phyloP scores from a whole-genome alignment of 1,284 basidiomycete genomes.

The Leccinum fallax region DNA sequence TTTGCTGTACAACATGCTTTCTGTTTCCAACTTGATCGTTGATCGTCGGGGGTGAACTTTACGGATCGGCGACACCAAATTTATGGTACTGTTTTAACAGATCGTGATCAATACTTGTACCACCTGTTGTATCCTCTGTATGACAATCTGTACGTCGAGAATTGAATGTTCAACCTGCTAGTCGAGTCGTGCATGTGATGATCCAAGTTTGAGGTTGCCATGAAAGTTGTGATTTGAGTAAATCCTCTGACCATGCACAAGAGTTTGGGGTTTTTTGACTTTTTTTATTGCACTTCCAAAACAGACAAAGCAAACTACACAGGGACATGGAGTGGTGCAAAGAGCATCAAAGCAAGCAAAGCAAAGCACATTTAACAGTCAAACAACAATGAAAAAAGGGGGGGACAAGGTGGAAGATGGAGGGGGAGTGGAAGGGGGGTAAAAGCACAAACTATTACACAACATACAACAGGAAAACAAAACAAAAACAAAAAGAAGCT shows the following conservation, averaged over 20 bases:
- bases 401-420: background rate
- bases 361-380: background rate
- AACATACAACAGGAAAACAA: background rate
- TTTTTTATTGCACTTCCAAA: conserved; percentile 2
- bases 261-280: background rate
- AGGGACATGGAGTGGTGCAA: background rate
- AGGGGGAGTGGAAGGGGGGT: background rate
- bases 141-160: conserved; percentile 21
- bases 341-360: conserved; percentile 1
- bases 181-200: background rate
- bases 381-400: background rate
- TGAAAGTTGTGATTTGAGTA: background rate
- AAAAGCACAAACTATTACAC: background rate
- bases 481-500: background rate
- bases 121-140: conserved; percentile 25
- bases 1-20: conserved; percentile 20
- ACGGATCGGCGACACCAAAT: conserved; percentile 15
- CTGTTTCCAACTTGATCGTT: conserved; percentile 5
- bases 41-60: conserved; percentile 12
- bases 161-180: background rate
- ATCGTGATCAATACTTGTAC: conserved; percentile 21
- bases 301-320: conserved; percentile 15
- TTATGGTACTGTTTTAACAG: conserved; percentile 19
- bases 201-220: too few relatives aligned
- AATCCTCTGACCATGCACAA: background rate